A percentile compares a stretch with the other conserved stretches of the same genome.
Evolutionary conservation across 1,284 basidiomycete genomes (phyloP).

Genomic region (Cutaneotrichosporon sp.): DNA sequence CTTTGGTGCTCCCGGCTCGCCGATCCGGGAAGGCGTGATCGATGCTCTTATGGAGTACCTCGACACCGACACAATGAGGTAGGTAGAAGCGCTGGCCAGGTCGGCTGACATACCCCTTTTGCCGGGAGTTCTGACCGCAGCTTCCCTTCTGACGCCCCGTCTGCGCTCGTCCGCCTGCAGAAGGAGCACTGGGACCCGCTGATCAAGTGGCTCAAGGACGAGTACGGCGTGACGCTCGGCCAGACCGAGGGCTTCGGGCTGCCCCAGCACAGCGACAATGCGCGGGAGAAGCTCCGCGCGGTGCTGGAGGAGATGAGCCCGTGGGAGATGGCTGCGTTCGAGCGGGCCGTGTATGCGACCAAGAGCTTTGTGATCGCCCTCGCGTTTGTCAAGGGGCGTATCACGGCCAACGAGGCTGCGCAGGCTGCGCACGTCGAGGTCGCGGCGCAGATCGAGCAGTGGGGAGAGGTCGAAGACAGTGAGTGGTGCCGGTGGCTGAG

Average conservation of each 20-base stretch:
- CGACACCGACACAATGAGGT: constrained; percentile 95
- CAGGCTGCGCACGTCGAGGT: constrained; percentile 85
- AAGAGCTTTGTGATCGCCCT: constrained; percentile 89
- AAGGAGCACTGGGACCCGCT: constrained; percentile 85
- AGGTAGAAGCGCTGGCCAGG: too few species aligned
- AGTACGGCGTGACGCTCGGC: constrained; percentile 63
- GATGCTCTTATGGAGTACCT: constrained; percentile 77
- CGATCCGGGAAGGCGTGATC: constrained; percentile 61
- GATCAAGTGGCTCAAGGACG: constrained; percentile 67
- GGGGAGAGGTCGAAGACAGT: constrained; percentile 99
- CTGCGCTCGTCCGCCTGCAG: constrained; percentile 72
- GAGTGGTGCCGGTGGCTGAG: constrained; percentile 46
- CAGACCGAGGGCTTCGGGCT: constrained; percentile 65
- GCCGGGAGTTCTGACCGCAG: constrained; percentile 52
- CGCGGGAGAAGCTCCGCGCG: constrained; percentile 58
- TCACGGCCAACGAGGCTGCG: constrained; percentile 79
- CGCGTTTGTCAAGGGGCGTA: constrained; percentile 68
- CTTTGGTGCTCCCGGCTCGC: constrained; percentile 54
- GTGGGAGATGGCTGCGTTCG: constrained; percentile 89
- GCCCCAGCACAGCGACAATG: constrained; percentile 63
- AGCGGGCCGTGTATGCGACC: constrained; percentile 80
- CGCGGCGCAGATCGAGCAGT: constrained; percentile 85
- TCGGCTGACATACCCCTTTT: too few species aligned
- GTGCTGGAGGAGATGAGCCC: constrained; percentile 63
- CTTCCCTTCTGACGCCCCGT: constrained; percentile 76